Base-by-base conservation (phyloP, 352 stramenopile species). In the Lagenidium giganteum region DNA sequence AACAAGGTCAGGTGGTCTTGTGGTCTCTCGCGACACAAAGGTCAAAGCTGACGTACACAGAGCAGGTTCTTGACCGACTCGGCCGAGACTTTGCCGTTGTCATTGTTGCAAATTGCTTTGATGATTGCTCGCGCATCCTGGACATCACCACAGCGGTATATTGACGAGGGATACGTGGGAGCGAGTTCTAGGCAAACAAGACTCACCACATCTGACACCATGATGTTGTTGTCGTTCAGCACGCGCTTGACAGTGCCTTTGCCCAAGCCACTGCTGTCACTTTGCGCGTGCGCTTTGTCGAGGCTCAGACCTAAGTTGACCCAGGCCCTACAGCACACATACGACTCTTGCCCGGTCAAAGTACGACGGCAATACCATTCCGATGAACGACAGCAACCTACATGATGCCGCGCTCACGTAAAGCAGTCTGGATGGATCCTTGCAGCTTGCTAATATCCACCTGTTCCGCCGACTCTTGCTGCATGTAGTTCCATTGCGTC, bases 401-500 rank as follows among this genome's bases (percentile, higher is more conserved):
- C 71, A 81, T 44, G 23, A 83, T 58, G 18, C 69, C 77, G 13
- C 72, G 62, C 3, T 58, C 18, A 2, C 70, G 68, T 1, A 89
- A 47, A 5, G 54, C 42, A 9, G 38, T 56, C 34, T 73, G 71
- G 2, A 86, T 24, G 13, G 51, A 63, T 5, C 56, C 47, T 33
- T 86, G 48, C 8, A 89, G 54, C 11, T 55, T 57, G 5, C 44
- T 40, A 4, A 83, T 42, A 32, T 87, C 70, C n/a, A 89, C 61
- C 22, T 82, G 64, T 12, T 75, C 64, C 13, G 74, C 73, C 11
- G 57, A 79, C 47, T 84, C 65, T 53, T 89, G 76, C 44, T 89
- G 77, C 40, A 67, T 39, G 14, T 51, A 56, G 56, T 87, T 84
- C 77, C 77, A 89, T 47, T 87, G 67, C 22, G 69, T 85, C 24